A percentile compares a stretch with the other conserved stretches of the same genome.
Conservation (phyloP, 495 filamentous ascomycete species). For the Parathielavia appendiculata region DNA sequence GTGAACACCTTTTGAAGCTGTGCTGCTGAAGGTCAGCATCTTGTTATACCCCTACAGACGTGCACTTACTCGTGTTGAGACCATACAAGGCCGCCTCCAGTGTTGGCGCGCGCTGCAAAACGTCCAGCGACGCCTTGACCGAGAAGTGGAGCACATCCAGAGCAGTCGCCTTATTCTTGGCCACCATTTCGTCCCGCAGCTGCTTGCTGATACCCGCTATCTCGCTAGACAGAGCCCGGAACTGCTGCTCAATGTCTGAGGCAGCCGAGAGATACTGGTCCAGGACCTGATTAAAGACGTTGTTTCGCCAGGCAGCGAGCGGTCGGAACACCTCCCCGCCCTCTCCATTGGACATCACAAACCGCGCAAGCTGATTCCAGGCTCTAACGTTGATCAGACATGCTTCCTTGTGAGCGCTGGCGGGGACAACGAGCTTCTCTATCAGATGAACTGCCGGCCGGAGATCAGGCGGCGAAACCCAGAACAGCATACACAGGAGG, state of each 20-base stretch:
- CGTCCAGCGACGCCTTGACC: conserved; percentile 38
- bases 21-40: conserved; percentile 17
- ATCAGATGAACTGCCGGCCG: conserved; percentile 68
- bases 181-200: conserved; percentile 39
- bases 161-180: conserved; percentile 41
- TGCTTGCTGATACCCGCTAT: conserved; percentile 35
- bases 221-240: conserved; percentile 37
- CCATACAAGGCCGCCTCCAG: conserved; percentile 36
- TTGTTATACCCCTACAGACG: conserved; percentile 1
- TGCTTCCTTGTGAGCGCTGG: conserved; percentile 75
- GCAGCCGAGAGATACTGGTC: conserved; percentile 47
- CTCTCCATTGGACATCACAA: conserved; percentile 60
- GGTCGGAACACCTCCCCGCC: conserved; percentile 47
- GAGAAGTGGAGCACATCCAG: conserved; percentile 42
- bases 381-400: conserved; percentile 76
- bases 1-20: conserved; percentile 44
- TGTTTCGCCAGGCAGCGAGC: conserved; percentile 67
- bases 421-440: conserved; percentile 70
- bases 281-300: conserved; percentile 44
- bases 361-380: conserved; percentile 74
- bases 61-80: conserved; percentile 36
- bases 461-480: conserved; percentile 65
- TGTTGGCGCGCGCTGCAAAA: conserved; percentile 33
- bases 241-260: conserved; percentile 45
- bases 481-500: conserved; percentile 83